Base-by-base conservation (phyloP, 805 yeast genomes). In the Myxozyma neglecta region DNA sequence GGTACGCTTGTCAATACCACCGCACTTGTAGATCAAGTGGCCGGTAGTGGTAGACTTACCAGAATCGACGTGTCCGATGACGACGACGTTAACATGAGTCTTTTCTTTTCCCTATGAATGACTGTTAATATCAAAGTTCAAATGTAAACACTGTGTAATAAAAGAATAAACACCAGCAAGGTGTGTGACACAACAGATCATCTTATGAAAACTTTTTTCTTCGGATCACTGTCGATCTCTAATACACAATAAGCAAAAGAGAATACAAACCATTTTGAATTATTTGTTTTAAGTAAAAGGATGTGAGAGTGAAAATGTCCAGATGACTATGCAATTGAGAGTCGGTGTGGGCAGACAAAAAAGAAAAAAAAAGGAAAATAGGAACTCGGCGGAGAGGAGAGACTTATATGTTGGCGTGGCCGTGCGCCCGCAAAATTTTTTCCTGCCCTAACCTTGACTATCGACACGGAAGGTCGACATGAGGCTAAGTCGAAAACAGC, bases 31-130 rank as follows among this genome's bases (percentile, higher is more conserved):
- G 79, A 92, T 91, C 83, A 92, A 89, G 88, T 92, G 97, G 83
- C 97, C 97, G 80, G 98, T 92, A 83, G 97, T 93, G 79, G 98
- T 92, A 71, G 97, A 93, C 85, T 89, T 89, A 84, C 93, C 93
- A 76, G 97, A 92, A 84, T 93, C 98, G 97, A 94, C 98, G 96
- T 93, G 98, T 83, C 98, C 99, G 82, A 93, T 93, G 80, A 94
- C 98, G 82, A 94, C 99, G 84, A 93, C 96, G 97, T 93, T 93
- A 85, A 93, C 89, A 89, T 93, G 98, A 83, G 85, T 77, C 88
- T 93, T 66, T 24, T 65, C 68, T 39, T 65, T 65, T 49, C 68
- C 68, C 68, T 65, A 54, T 39, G 44, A 24, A n/a, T 20, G 14
- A 10, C n/a, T 37, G 42, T 39, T 34, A 51, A 45, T 16, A 36